phyloP scores from a whole-genome alignment of 768 basidiomycete genomes.

The Rhodotorula paludigena region DNA sequence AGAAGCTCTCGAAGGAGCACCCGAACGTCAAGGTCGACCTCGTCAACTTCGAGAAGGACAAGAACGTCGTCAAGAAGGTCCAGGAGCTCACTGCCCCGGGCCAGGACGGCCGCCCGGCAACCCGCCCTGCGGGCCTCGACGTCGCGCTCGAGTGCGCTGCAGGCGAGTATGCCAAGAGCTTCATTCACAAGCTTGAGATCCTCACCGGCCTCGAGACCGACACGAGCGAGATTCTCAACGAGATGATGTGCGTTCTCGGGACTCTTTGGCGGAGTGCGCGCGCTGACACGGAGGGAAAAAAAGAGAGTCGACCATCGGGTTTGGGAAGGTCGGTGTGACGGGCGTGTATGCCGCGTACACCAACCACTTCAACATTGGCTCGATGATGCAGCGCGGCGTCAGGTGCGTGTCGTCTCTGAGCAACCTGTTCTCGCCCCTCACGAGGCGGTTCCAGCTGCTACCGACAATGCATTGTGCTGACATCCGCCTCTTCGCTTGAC shows the following conservation, averaged over 20 bases:
- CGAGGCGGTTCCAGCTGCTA: too few relatives aligned
- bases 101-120: not conserved
- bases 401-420: not conserved
- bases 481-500: slow-evolving; percentile 52
- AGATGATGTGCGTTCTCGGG: slow-evolving; percentile 40
- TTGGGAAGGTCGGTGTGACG: slow-evolving; percentile 61
- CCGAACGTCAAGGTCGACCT: slow-evolving; percentile 53
- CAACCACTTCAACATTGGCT: slow-evolving; percentile 57
- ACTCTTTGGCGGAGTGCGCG: too few relatives aligned
- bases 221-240: slow-evolving; percentile 48
- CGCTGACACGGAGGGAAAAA: too few relatives aligned
- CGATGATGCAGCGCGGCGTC: slow-evolving; percentile 63
- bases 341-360: slow-evolving; percentile 65
- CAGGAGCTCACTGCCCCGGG: slow-evolving; percentile 52
- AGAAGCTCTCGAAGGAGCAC: slow-evolving; percentile 44
- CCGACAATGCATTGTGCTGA: not conserved
- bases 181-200: slow-evolving; percentile 48
- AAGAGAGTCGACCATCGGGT: slow-evolving; percentile 18
- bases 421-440: too few relatives aligned
- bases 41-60: slow-evolving; percentile 58
- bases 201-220: slow-evolving; percentile 51
- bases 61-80: slow-evolving; percentile 55
- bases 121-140: slow-evolving; percentile 61
- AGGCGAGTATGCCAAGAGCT: slow-evolving; percentile 39
- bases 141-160: slow-evolving; percentile 57